Percentiles rank a stretch among this genome's conserved stretches.
These are phyloP conservation scores for Boletus reticuloceps DNA, from an alignment of 768 basidiomycete genomes.

Conservation along the genomic window DNA sequence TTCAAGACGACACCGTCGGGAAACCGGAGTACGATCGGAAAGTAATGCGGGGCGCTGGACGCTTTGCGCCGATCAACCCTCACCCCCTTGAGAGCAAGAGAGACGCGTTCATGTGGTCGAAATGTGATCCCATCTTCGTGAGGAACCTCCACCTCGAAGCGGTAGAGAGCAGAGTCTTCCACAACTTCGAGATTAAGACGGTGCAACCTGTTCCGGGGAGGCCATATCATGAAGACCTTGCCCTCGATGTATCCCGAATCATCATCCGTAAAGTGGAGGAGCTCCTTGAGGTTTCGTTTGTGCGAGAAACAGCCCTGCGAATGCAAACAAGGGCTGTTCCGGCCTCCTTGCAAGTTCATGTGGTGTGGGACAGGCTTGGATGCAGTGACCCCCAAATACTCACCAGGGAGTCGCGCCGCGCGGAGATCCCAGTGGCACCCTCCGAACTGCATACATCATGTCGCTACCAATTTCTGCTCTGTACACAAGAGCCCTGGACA, in stretches of 20 bases:
- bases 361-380: not conserved
- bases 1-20: slow-evolving; percentile 42
- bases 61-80: slow-evolving; percentile 29
- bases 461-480: slow-evolving; percentile 35
- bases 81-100: slow-evolving; percentile 48
- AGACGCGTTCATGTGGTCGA: slow-evolving; percentile 40
- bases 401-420: too few species aligned
- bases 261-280: slow-evolving; percentile 30
- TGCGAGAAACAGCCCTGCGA: slow-evolving; percentile 20
- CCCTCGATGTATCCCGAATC: slow-evolving; percentile 41
- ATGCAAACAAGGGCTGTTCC: not conserved
- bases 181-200: slow-evolving; percentile 31
- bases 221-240: slow-evolving; percentile 47
- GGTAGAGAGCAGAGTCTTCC: slow-evolving; percentile 16
- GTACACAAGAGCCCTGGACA: slow-evolving; percentile 40
- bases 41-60: slow-evolving; percentile 27
- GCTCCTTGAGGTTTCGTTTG: slow-evolving; percentile 31
- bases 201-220: slow-evolving; percentile 24
- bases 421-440: slow-evolving; percentile 5
- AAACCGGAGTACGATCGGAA: slow-evolving; percentile 44
- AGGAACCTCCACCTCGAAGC: slow-evolving; percentile 40
- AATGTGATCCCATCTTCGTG: slow-evolving; percentile 37
- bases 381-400: slow-evolving; percentile 11
- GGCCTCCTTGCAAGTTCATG: slow-evolving; percentile 3
- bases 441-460: slow-evolving; percentile 6